Conservation (phyloP, 306 rosid genomes). For the Clitoria ternatea region DNA sequence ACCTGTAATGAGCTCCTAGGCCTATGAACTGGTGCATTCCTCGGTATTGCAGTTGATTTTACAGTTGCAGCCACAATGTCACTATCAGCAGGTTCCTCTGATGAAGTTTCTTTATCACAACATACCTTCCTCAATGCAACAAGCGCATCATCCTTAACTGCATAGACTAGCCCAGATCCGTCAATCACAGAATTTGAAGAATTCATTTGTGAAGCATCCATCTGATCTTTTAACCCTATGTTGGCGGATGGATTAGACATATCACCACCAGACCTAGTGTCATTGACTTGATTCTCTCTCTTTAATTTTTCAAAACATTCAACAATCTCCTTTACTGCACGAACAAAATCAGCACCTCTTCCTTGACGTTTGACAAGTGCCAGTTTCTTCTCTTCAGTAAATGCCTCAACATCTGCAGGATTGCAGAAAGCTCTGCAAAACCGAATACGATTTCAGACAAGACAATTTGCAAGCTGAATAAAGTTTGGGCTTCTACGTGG, state of each 20-base stretch:
- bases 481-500: slow-evolving; percentile 4
- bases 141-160: slow-evolving; percentile 42
- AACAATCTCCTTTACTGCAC: slow-evolving; percentile 86
- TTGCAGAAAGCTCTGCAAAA: slow-evolving; percentile 89
- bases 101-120: slow-evolving; percentile 36
- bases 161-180: slow-evolving; percentile 41
- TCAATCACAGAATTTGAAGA: slow-evolving; percentile 43
- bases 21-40: slow-evolving; percentile 47
- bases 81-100: slow-evolving; percentile 42
- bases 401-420: slow-evolving; percentile 92
- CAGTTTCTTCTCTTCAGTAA: slow-evolving; percentile 97
- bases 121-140: slow-evolving; percentile 37
- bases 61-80: slow-evolving; percentile 32
- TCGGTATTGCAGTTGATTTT: slow-evolving; percentile 41
- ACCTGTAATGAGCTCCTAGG: slow-evolving; percentile 66
- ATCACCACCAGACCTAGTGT: slow-evolving; percentile 41
- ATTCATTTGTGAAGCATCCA: slow-evolving; percentile 46
- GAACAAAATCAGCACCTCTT: slow-evolving; percentile 86
- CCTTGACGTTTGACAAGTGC: slow-evolving; percentile 85
- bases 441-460: slow-evolving; percentile 34
- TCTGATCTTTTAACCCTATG: slow-evolving; percentile 44
- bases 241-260: slow-evolving; percentile 43
- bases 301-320: slow-evolving; percentile 68
- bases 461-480: slow-evolving; percentile 14
- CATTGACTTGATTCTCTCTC: slow-evolving; percentile 45